Conservation (phyloP, 208 protist genomes). For the Perkinsela sp. region DNA sequence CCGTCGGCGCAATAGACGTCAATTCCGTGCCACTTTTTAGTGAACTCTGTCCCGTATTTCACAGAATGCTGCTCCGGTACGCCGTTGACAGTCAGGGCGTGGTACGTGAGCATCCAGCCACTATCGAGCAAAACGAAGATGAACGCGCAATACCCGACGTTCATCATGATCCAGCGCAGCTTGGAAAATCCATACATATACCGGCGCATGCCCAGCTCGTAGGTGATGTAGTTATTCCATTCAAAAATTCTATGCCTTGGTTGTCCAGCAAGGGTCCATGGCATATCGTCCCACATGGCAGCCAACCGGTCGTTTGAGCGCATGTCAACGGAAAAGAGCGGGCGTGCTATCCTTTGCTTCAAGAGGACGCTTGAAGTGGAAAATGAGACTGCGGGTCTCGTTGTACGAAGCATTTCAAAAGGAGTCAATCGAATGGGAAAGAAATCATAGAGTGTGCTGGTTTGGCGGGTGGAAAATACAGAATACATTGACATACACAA, state of each 20-base stretch:
- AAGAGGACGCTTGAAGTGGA: conserved; percentile 32
- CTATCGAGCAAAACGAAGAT: conserved; percentile 34
- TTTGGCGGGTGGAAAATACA: no score
- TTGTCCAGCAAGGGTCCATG: conserved; percentile 20
- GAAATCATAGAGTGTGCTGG: no score
- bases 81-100: conserved; percentile 8
- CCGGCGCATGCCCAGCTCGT: conserved; percentile 27
- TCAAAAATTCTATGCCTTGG: conserved; percentile 30
- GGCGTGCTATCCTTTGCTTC: conserved; percentile 20
- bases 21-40: conserved; percentile 13
- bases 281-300: conserved; percentile 46
- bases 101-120: conserved; percentile 28
- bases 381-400: conserved; percentile 36
- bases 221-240: conserved; percentile 38
- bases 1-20: conserved; percentile 49
- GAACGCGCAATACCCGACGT: conserved; percentile 21
- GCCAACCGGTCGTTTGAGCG: conserved; percentile 37
- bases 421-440: no score
- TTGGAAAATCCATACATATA: conserved; percentile 31
- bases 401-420: conserved; percentile 41
- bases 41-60: conserved; percentile 34
- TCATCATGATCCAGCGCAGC: conserved; percentile 25
- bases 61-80: conserved; percentile 33
- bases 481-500: no score
- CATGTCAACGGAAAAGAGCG: conserved; percentile 37